phyloP scores from a whole-genome alignment of 1,139 yeast species.

The Taiozyma onychis region DNA sequence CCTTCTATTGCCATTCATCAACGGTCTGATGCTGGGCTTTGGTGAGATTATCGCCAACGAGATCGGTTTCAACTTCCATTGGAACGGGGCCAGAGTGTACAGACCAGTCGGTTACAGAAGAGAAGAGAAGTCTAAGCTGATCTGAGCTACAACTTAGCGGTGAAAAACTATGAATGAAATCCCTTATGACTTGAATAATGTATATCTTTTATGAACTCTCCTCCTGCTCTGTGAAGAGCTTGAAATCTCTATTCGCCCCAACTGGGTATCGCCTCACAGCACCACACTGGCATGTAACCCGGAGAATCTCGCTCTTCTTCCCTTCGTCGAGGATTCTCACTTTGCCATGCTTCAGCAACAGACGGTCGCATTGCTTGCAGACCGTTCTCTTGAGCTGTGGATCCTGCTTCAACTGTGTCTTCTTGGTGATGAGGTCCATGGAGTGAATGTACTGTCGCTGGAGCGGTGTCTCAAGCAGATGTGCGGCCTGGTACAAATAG shows the following conservation, averaged over 20 bases:
- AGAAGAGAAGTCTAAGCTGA: background rate
- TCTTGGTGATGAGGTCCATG: conserved; percentile 47
- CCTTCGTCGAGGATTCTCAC: conserved; percentile 26
- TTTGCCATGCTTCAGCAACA: conserved; percentile 40
- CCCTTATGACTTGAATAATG: background rate
- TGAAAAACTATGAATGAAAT: background rate
- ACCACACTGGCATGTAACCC: conserved; percentile 34
- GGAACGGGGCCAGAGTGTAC: conserved; percentile 66
- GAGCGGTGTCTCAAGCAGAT: conserved; percentile 26
- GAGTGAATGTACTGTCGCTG: conserved; percentile 46
- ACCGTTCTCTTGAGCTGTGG: conserved; percentile 55
- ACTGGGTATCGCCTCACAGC: conserved; percentile 32
- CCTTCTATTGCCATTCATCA: conserved; percentile 77
- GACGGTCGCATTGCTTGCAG: conserved; percentile 53
- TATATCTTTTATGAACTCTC: background rate
- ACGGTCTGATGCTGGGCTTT: conserved; percentile 94
- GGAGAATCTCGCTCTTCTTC: conserved; percentile 27
- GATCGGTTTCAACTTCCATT: conserved; percentile 72
- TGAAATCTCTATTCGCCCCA: conserved; percentile 30
- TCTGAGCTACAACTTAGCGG: background rate
- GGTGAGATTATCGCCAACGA: conserved; percentile 97
- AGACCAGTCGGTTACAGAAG: conserved; percentile 1
- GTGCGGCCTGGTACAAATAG: conserved; percentile 43
- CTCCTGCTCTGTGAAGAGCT: conserved; percentile 22
- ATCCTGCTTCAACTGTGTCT: conserved; percentile 54